phyloP scores from a whole-genome alignment of 2,329 filamentous ascomycete genomes.

The Fusarium sp. region DNA sequence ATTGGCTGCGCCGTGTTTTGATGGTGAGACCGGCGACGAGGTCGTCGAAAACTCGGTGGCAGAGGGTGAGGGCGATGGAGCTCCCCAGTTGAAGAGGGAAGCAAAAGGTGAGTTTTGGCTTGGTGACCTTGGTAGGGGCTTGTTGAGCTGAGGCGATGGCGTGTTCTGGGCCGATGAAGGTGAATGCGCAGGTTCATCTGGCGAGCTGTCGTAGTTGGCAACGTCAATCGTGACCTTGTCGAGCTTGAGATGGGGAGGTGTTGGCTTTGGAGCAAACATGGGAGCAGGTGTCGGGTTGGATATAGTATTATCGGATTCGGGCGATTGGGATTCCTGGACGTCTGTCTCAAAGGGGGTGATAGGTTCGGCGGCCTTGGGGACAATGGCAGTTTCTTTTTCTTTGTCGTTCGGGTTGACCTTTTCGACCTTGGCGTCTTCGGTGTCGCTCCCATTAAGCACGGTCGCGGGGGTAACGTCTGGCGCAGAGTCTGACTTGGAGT shows the following conservation, averaged over 20 bases:
- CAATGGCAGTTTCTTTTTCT: constrained; percentile 33
- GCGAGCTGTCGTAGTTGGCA: constrained; percentile 42
- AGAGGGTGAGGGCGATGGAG: constrained; percentile 59
- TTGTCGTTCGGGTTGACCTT: constrained; percentile 41
- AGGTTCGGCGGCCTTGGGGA: constrained; percentile 25
- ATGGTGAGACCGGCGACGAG: constrained; percentile 63
- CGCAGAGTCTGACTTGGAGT: constrained; percentile 45
- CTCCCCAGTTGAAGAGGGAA: constrained; percentile 65
- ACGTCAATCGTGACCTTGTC: constrained; percentile 54
- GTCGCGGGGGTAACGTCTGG: constrained; percentile 44
- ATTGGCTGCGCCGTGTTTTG: constrained; percentile 50
- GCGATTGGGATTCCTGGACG: constrained; percentile 45
- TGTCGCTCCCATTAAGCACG: constrained; percentile 40
- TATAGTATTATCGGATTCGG: constrained; percentile 52
- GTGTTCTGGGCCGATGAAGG: constrained; percentile 45
- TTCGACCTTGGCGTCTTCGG: constrained; percentile 43
- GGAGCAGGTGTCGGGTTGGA: constrained; percentile 56
- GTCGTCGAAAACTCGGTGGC: constrained; percentile 64
- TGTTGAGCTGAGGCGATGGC: constrained; percentile 59
- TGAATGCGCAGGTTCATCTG: constrained; percentile 41
- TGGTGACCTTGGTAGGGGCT: constrained; percentile 66
- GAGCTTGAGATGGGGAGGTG: constrained; percentile 65
- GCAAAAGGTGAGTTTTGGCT: constrained; percentile 60
- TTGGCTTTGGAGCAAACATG: constrained; percentile 61
- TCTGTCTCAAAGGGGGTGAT: constrained; percentile 23